These are phyloP conservation scores for Rhipidocladum racemiflorum DNA, from an alignment of 176 grass and related monocot species.

Conservation along the genomic window DNA sequence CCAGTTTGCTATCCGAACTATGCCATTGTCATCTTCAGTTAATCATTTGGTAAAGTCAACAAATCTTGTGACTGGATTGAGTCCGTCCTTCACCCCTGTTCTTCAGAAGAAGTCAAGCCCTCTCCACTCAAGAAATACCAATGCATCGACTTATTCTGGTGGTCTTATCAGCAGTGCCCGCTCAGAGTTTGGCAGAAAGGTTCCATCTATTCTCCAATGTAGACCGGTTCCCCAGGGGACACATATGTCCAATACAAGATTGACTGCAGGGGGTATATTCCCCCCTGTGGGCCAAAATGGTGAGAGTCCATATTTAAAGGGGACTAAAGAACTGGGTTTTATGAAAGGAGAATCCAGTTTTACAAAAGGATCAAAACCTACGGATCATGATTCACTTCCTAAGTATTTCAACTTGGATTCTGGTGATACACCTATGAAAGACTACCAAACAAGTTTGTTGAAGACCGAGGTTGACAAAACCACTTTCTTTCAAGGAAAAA, in stretches of 20 bases:
- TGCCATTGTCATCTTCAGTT: conserved; percentile 39
- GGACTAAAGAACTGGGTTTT: conserved; percentile 38
- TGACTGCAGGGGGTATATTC: conserved; percentile 31
- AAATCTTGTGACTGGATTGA: conserved; percentile 21
- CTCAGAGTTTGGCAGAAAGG: conserved; percentile 48
- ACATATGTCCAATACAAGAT: conserved; percentile 39
- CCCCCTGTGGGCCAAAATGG: conserved; percentile 31
- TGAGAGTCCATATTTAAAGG: conserved; percentile 41
- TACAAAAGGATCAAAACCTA: conserved; percentile 38
- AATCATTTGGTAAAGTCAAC: conserved; percentile 39
- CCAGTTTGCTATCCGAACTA: conserved; percentile 38
- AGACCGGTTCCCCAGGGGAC: conserved; percentile 29
- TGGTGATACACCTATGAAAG: conserved; percentile 45
- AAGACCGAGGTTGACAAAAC: conserved; percentile 41
- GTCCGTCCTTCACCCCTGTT: conserved; percentile 32
- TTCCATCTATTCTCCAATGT: conserved; percentile 51
- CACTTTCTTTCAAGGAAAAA: conserved; percentile 36
- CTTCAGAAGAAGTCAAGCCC: conserved; percentile 42
- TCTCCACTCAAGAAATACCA: conserved; percentile 23
- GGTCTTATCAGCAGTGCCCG: conserved; percentile 23
- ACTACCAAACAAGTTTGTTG: conserved; percentile 29
- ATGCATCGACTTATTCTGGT: conserved; percentile 31
- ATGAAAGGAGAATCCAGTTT: conserved; percentile 34
- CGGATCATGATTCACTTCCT: conserved; percentile 34
- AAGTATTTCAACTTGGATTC: conserved; percentile 40